A percentile compares a stretch with the other conserved stretches of the same genome.
Conservation (phyloP, 2,329 filamentous ascomycete genomes). For the Myriosclerotinia scirpicola region DNA sequence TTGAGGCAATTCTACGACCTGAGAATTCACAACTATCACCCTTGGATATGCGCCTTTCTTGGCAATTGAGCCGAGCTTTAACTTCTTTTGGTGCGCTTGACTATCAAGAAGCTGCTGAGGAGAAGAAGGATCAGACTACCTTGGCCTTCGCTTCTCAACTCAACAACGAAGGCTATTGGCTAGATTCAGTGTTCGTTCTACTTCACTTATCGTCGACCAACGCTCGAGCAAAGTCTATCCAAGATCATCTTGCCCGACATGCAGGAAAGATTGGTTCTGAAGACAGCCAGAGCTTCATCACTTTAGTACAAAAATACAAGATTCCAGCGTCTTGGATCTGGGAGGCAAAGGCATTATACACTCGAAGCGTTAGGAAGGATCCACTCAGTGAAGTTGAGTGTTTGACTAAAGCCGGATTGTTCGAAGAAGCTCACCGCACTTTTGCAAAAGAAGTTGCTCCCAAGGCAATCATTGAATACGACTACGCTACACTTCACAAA, state of each 20-base stretch:
- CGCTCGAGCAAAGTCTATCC: constrained; percentile 65
- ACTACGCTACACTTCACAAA: constrained; percentile 68
- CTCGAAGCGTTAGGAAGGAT: constrained; percentile 70
- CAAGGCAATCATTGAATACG: constrained; percentile 74
- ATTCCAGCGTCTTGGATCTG: constrained; percentile 81
- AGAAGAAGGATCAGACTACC: constrained; percentile 66
- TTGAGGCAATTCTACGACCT: constrained; percentile 73
- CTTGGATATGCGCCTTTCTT: constrained; percentile 73
- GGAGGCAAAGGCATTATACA: constrained; percentile 81
- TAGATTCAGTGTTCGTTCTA: constrained; percentile 73
- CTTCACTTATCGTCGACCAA: constrained; percentile 67
- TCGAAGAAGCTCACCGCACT: constrained; percentile 79
- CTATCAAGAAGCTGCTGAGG: constrained; percentile 53
- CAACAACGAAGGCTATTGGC: constrained; percentile 63
- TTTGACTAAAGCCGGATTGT: constrained; percentile 74
- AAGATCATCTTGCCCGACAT: constrained; percentile 73
- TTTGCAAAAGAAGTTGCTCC: constrained; percentile 81
- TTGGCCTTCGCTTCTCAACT: constrained; percentile 65
- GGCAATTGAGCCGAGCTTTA: constrained; percentile 78
- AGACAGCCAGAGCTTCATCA: constrained; percentile 55
- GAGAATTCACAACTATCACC: constrained; percentile 75
- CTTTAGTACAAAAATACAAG: constrained; percentile 62
- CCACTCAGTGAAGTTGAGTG: constrained; percentile 72
- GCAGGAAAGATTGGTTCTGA: constrained; percentile 64
- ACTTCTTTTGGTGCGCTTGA: constrained; percentile 50